Base-by-base conservation (phyloP, 257 asterid species). In the Ocimum tenuiflorum region DNA sequence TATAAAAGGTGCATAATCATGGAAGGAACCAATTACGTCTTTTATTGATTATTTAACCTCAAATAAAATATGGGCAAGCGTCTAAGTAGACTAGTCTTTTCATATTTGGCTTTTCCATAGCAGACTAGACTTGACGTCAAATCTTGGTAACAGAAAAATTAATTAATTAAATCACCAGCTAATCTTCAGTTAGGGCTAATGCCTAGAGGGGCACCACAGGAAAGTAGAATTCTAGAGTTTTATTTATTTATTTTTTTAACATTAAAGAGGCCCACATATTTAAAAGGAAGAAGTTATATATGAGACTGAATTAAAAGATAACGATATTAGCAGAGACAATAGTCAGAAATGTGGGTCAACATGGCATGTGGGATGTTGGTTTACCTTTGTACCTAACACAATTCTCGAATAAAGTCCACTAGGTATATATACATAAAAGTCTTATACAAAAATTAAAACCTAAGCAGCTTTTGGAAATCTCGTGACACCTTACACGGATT, bases 331-430 rank as follows among this genome's bases (percentile, higher is more conserved):
- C 75, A 63, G 79, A 70, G 80, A 81, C 83, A 70, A 49, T 60
- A 52, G 74, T 75, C 63, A 45, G 76, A 62, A 51, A 49, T 42
- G 77, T 81, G 82, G 86, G 84, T 70, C 86, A 58, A 53, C n/a
- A 27, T 18, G 59, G 75, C 86, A 81, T 70, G 84, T 81, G 82
- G 77, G 82, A 68, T 78, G 86, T 76, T 59, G 60, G 50, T 1
- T 2, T 67, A 50, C 43, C 1, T 56, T 55, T 81, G 49, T 72
- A 75, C 81, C 81, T 56, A 75, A 75, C 77, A 60, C n/a, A 27
- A 22, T 27, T 27, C 31, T n/a, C n/a, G 13, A 48, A 46, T 35
- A 12, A 43, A 67, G 20, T 67, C 69, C 53, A 66, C 60, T 61
- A 52, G 31, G 4, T 4, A 27, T 27, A 27, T n/a, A 43, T 6